These are phyloP conservation scores for Escovopsis sp. DNA, from an alignment of 2,329 filamentous ascomycete species.

Conservation along the genomic window DNA sequence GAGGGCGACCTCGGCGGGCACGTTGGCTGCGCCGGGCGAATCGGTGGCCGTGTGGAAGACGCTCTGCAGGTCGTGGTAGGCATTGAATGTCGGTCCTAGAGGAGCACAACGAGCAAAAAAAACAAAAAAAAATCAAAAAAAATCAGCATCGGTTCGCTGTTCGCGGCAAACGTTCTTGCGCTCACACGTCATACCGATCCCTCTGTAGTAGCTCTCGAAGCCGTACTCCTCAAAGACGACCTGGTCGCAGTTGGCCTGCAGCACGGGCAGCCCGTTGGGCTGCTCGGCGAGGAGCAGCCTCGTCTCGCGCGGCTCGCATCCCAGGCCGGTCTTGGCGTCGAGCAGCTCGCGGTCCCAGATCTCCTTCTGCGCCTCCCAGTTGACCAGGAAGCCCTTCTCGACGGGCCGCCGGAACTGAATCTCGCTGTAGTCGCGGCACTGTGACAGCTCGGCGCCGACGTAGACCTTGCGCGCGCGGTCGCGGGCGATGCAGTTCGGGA, in stretches of 20 bases:
- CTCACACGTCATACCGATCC: constrained; percentile 37
- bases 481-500: constrained; percentile 82
- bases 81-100: constrained; percentile 60
- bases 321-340: constrained; percentile 47
- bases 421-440: constrained; percentile 80
- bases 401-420: constrained; percentile 76
- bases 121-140: not conserved
- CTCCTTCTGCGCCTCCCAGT: constrained; percentile 91
- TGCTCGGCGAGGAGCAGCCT: constrained; percentile 75
- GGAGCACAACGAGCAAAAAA: no score
- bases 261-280: constrained; percentile 62
- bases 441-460: constrained; percentile 61
- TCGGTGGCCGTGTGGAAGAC: constrained; percentile 49
- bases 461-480: constrained; percentile 68
- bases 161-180: not conserved
- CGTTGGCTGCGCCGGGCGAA: constrained; percentile 22
- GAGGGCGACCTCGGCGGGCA: constrained; percentile 67
- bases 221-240: constrained; percentile 96
- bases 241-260: constrained; percentile 88
- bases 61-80: constrained; percentile 63
- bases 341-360: constrained; percentile 91
- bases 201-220: constrained; percentile 73
- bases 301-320: constrained; percentile 67
- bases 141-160: not conserved
- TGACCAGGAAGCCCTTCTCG: constrained; percentile 88